Percentiles rank a stretch among this genome's conserved stretches.
Conservation (phyloP, 805 yeast genomes). For the Ogataea thermomethanolica region DNA sequence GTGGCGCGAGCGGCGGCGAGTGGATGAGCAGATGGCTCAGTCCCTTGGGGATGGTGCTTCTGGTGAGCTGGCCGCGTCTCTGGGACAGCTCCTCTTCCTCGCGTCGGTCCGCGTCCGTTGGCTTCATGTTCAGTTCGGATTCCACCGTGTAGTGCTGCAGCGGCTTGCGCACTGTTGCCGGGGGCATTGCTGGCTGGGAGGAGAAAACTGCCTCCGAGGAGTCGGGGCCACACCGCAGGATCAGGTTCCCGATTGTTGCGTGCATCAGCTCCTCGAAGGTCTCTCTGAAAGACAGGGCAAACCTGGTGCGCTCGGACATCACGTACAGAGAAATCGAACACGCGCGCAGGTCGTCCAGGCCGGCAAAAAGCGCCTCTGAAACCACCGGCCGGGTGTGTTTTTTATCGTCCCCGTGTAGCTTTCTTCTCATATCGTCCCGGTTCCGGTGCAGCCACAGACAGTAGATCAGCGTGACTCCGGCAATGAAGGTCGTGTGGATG, state of each 20-base stretch:
- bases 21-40: slow-evolving; percentile 47
- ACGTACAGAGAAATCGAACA: slow-evolving; percentile 63
- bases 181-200: slow-evolving; percentile 50
- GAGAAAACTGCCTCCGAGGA: slow-evolving; percentile 51
- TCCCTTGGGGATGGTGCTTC: slow-evolving; percentile 52
- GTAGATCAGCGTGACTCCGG: slow-evolving; percentile 64
- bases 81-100: slow-evolving; percentile 49
- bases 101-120: slow-evolving; percentile 34
- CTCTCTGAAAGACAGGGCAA: slow-evolving; percentile 60
- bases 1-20: slow-evolving; percentile 35
- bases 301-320: slow-evolving; percentile 62
- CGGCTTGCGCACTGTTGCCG: slow-evolving; percentile 50
- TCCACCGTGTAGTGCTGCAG: slow-evolving; percentile 36
- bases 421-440: slow-evolving; percentile 53
- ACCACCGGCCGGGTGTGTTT: slow-evolving; percentile 60
- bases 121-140: slow-evolving; percentile 28
- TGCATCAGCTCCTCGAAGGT: slow-evolving; percentile 64
- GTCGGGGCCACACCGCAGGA: slow-evolving; percentile 61
- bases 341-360: slow-evolving; percentile 60
- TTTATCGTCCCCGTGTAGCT: slow-evolving; percentile 51
- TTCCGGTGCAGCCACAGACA: slow-evolving; percentile 67
- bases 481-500: slow-evolving; percentile 63
- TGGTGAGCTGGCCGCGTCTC: slow-evolving; percentile 48
- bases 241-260: slow-evolving; percentile 60
- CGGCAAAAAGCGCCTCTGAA: slow-evolving; percentile 49